Percentiles rank a stretch among this genome's conserved stretches.
phyloP scores from a whole-genome alignment of 495 filamentous ascomycete species.

The Sporormia fimetaria region DNA sequence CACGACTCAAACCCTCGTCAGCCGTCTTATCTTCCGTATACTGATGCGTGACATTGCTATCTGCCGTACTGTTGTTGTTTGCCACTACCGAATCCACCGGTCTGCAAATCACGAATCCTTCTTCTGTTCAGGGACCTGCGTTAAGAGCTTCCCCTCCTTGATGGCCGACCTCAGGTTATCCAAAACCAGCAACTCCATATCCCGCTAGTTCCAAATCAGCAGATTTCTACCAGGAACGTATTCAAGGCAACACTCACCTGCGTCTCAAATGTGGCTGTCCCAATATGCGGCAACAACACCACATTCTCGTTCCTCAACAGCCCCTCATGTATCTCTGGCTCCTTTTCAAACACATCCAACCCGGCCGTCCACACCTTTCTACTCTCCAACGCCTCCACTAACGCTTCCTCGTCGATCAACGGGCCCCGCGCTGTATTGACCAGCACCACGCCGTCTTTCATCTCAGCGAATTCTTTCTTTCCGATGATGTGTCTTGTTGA shows the following conservation, averaged over 20 bases:
- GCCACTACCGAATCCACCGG: no score
- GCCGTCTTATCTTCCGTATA: no score
- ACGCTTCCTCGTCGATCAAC: constrained; percentile 33
- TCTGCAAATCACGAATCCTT: no score
- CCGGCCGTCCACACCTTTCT: constrained; percentile 32
- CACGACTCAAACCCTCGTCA: no score
- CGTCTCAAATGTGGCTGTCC: constrained; percentile 32
- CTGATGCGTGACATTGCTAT: no score
- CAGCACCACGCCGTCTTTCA: constrained; percentile 32
- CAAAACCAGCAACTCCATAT: constrained; percentile 32
- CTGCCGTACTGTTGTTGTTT: no score
- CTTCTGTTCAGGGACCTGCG: constrained; percentile 31
- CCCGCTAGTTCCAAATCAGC: constrained; percentile 11
- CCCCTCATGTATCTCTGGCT: constrained; percentile 29
- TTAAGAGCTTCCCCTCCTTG: constrained; percentile 25
- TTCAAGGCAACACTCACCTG: constrained; percentile 19
- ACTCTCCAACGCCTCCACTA: constrained; percentile 31
- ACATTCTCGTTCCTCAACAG: constrained; percentile 28
- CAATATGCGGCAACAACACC: constrained; percentile 32
- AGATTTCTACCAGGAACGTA: neutral
- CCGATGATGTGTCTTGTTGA: constrained; percentile 31
- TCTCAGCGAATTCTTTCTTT: constrained; percentile 28
- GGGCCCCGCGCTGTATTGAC: constrained; percentile 33
- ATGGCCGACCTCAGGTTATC: constrained; percentile 29
- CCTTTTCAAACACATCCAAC: constrained; percentile 34